Evolutionary conservation across 2,329 filamentous ascomycete species (phyloP).

Genomic region (Xylariaceae sp.): DNA sequence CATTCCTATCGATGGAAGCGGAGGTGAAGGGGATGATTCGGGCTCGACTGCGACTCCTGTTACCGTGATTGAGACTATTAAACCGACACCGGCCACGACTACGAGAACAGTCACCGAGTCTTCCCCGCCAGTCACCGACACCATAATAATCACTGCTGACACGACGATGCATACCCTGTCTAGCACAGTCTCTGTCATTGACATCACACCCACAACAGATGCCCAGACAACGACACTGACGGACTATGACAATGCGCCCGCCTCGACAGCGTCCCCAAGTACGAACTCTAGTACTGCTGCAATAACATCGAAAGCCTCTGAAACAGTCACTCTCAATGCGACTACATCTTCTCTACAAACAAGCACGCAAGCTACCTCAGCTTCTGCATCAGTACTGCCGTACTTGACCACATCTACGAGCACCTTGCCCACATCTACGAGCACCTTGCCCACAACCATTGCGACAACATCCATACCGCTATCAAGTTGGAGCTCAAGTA

Average conservation of each 20-base stretch:
- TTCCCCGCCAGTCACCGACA: conserved; percentile 35
- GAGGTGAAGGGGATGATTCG: conserved; percentile 7
- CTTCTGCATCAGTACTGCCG: conserved; percentile 10
- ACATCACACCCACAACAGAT: conserved; percentile 28
- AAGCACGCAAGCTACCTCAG: conserved; percentile 14
- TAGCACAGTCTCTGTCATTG: conserved; percentile 37
- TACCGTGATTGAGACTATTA: conserved; percentile 41
- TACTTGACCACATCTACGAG: conserved; percentile 12
- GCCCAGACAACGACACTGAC: conserved; percentile 30
- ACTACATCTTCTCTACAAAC: conserved; percentile 4
- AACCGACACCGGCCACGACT: conserved; percentile 35
- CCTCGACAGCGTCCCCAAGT: conserved; percentile 12
- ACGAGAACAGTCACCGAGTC: conserved; percentile 33
- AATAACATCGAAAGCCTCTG: conserved; percentile 1
- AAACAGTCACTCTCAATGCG: conserved; percentile 1
- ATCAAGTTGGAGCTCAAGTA: conserved; percentile 20
- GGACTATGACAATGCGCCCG: conserved; percentile 23
- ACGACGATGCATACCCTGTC: conserved; percentile 27
- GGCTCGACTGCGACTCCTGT: conserved; percentile 27
- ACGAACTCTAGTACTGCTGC: conserved; percentile 2
- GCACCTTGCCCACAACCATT: conserved; percentile 14
- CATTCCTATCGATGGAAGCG: conserved; percentile 42
- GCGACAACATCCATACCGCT: conserved; percentile 18
- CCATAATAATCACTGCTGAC: conserved; percentile 31
- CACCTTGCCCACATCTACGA: conserved; percentile 13